Percentiles rank a stretch among this genome's conserved stretches.
These are phyloP conservation scores for Exobasidium cylindrosporum DNA, from an alignment of 1,284 basidiomycete genomes.

Conservation along the genomic window DNA sequence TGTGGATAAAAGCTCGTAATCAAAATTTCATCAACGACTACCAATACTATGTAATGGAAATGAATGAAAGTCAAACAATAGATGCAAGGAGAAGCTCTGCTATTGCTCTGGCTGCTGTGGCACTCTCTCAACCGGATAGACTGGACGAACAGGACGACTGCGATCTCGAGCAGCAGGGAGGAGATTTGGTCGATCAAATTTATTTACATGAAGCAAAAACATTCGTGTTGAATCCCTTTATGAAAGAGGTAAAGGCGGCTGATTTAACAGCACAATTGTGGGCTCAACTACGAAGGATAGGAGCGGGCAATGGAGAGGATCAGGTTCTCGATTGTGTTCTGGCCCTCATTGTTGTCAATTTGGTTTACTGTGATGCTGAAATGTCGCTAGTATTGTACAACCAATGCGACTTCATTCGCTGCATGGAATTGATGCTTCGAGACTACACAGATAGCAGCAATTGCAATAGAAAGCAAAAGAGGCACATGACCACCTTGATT, in stretches of 20 bases:
- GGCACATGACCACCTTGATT: too few species aligned
- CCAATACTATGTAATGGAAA: background rate
- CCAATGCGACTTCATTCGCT: background rate
- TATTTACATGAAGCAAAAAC: background rate
- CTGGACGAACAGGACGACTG: background rate
- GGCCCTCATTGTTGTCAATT: slow-evolving; percentile 24
- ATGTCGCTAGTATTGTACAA: background rate
- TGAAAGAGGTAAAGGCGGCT: slow-evolving; percentile 33
- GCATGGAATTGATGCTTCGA: background rate
- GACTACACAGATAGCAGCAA: too few species aligned
- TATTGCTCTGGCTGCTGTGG: background rate
- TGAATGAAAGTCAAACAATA: background rate
- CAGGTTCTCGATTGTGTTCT: slow-evolving; percentile 27
- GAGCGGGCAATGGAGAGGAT: slow-evolving; percentile 29
- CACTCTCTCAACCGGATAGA: background rate
- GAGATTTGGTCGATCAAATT: background rate
- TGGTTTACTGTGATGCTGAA: slow-evolving; percentile 15
- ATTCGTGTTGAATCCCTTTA: slow-evolving; percentile 22
- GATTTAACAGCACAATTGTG: slow-evolving; percentile 26
- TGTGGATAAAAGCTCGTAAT: background rate
- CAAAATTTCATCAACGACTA: background rate
- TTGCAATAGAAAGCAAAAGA: too few species aligned
- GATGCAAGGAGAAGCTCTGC: background rate
- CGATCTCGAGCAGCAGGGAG: background rate
- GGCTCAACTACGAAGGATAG: slow-evolving; percentile 22